A percentile compares a stretch with the other conserved stretches of the same genome.
Evolutionary conservation across 2,329 filamentous ascomycete species (phyloP).

Genomic region (Fusarium musae): DNA sequence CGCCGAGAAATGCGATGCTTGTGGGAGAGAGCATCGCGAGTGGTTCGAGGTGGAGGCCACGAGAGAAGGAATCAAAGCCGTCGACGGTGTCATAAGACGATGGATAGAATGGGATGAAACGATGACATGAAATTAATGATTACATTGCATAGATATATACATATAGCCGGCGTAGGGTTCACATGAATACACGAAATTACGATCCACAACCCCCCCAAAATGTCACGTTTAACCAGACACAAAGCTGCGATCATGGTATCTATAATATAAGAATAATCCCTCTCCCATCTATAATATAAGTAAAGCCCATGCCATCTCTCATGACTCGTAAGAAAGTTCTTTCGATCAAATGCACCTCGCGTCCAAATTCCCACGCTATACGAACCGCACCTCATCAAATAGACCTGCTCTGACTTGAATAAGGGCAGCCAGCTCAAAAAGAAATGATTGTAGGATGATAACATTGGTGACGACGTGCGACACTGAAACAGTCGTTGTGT

Average conservation of each 20-base stretch:
- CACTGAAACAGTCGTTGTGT: slow-evolving; percentile 67
- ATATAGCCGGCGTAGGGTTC: slow-evolving; percentile 25
- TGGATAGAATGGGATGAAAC: slow-evolving; percentile 88
- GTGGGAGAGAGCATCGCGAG: slow-evolving; percentile 87
- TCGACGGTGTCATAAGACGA: slow-evolving; percentile 76
- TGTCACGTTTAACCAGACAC: slow-evolving; percentile 19
- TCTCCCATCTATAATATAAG: slow-evolving; percentile 37
- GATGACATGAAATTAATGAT: slow-evolving; percentile 30
- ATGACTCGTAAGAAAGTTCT: slow-evolving; percentile 41
- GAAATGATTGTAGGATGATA: slow-evolving; percentile 81
- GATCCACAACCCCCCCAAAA: slow-evolving; percentile 2
- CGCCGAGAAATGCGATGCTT: slow-evolving; percentile 73
- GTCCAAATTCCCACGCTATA: slow-evolving; percentile 34
- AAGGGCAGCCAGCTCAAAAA: slow-evolving; percentile 79
- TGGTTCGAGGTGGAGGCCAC: slow-evolving; percentile 93
- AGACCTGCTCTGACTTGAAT: slow-evolving; percentile 79
- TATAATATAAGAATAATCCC: slow-evolving; percentile 13
- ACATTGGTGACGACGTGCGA: slow-evolving; percentile 84
- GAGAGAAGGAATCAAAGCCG: slow-evolving; percentile 73
- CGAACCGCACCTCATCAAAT: slow-evolving; percentile 79
- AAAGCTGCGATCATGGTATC: slow-evolving; percentile 22
- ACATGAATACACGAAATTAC: slow-evolving; percentile 28
- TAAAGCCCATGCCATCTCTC: slow-evolving; percentile 35
- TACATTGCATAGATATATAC: slow-evolving; percentile 14
- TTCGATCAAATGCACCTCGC: slow-evolving; percentile 13